Evolutionary conservation across 768 basidiomycete genomes (phyloP).

Genomic region (Arthromyces matolae): DNA sequence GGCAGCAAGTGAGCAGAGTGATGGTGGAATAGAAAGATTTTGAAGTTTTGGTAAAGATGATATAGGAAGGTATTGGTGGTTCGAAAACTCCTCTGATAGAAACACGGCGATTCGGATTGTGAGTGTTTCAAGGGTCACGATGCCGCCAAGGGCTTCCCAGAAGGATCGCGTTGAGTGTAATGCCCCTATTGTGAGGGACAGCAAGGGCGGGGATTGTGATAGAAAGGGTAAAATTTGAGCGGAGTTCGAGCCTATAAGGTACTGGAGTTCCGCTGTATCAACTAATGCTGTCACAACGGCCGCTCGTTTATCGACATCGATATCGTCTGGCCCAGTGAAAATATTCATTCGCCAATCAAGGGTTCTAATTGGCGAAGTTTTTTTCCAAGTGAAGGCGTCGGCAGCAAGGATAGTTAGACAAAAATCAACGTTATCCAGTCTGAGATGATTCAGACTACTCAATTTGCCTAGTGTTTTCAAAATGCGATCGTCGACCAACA

Average conservation of each 20-base stretch:
- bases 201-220: neutral
- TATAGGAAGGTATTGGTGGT: neutral
- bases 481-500: slow-evolving; percentile 5
- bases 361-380: neutral
- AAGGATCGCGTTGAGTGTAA: neutral
- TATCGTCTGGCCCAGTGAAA: neutral
- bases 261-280: neutral
- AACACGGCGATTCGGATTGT: neutral
- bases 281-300: neutral
- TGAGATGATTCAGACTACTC: slow-evolving; percentile 4
- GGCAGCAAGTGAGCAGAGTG: neutral
- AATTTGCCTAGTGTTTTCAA: slow-evolving; percentile 12
- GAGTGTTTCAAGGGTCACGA: slow-evolving; percentile 5
- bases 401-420: neutral
- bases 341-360: neutral
- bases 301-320: too few relatives aligned
- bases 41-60: slow-evolving; percentile 11
- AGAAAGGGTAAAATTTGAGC: neutral
- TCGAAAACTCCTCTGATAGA: too few relatives aligned
- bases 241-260: neutral
- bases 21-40: slow-evolving; percentile 3
- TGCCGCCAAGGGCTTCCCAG: slow-evolving; percentile 5
- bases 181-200: neutral
- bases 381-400: neutral
- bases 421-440: neutral